Evolutionary conservation across 1,284 basidiomycete genomes (phyloP), one percentile per base, ranked within the genome.

Genomic region (Ustilago vetiveriae): DNA sequence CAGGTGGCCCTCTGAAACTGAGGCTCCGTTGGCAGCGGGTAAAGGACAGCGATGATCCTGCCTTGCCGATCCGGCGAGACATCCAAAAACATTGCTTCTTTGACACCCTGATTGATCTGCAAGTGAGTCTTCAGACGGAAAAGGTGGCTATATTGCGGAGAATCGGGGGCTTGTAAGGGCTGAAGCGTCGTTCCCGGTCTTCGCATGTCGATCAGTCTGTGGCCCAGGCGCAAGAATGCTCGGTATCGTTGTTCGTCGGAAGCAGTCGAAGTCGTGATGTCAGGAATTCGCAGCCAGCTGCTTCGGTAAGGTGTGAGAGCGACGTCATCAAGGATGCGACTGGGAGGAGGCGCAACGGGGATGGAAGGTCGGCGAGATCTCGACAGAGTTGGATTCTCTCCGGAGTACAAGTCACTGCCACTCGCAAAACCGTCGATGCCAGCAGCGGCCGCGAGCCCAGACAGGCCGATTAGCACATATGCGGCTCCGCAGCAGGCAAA

Each of bases 21-120:
- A n/a, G 11, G 19, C 16, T 23, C 26, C 5, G 16, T 23, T 11
- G 27, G 14, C 14, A 8, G 7, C 11, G 27, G n/a, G 33, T 32
- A 35, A 1, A 37, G 47, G 5, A 50, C 17, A 6, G 46, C 54
- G 6, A 57, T 3, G 1, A 50, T 4, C 17, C 54, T 37, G 16
- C 54, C 54, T 6, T 22, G 14, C 4, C 26, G 17, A 22, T 47
- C 45, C n/a, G n/a, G 3, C 4, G 45, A 37, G 11, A 26, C 17
- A 19, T 29, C 17, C 13, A 47, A 35, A 29, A 47, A 47, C 5
- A 47, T 4, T 1, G 24, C 45, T 4, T 37, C 3, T 3, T 29
- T 10, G 7, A 16, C 24, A 16, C 29, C 5, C 9, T 27, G 5
- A 14, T 7, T 37, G 24, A 21, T 9, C 9, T 22, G 45, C 11